Evolutionary conservation across 352 stramenopile species (phyloP).

Genomic region (Phytopythium delawarense): DNA sequence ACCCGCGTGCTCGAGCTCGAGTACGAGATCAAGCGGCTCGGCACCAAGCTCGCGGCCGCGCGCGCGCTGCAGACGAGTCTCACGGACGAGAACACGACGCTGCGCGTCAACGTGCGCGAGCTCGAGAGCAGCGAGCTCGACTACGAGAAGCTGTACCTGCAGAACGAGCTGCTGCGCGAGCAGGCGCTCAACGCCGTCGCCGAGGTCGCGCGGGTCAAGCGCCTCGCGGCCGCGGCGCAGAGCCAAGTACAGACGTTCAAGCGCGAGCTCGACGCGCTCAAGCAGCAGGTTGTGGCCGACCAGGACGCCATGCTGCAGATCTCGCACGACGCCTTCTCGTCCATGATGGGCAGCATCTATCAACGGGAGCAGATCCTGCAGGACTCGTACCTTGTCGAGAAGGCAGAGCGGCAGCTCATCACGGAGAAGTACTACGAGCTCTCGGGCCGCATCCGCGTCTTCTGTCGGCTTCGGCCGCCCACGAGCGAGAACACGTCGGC

Average conservation of each 20-base stretch:
- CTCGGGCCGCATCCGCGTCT: conserved; percentile 92
- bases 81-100: conserved; percentile 63
- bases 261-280: conserved; percentile 35
- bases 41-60: conserved; percentile 53
- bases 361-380: conserved; percentile 61
- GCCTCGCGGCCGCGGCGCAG: conserved; percentile 22
- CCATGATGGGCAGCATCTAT: conserved; percentile 35
- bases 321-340: conserved; percentile 35
- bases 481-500: conserved; percentile 16
- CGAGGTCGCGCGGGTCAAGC: conserved; percentile 44
- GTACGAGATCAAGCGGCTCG: conserved; percentile 62
- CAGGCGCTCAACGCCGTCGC: conserved; percentile 39
- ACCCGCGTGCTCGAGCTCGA: conserved; percentile 58
- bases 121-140: conserved; percentile 47
- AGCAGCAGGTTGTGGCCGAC: conserved; percentile 33
- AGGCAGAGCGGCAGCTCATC: conserved; percentile 70
- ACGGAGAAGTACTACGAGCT: conserved; percentile 91
- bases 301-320: conserved; percentile 26
- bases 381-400: conserved; percentile 63
- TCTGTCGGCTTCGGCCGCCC: conserved; percentile 83
- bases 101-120: conserved; percentile 46
- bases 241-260: conserved; percentile 29
- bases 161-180: conserved; percentile 62
- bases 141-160: conserved; percentile 39
- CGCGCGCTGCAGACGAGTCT: conserved; percentile 55